Base-by-base conservation (phyloP, 73 alveolate genomes). In the Blepharisma stoltei region DNA sequence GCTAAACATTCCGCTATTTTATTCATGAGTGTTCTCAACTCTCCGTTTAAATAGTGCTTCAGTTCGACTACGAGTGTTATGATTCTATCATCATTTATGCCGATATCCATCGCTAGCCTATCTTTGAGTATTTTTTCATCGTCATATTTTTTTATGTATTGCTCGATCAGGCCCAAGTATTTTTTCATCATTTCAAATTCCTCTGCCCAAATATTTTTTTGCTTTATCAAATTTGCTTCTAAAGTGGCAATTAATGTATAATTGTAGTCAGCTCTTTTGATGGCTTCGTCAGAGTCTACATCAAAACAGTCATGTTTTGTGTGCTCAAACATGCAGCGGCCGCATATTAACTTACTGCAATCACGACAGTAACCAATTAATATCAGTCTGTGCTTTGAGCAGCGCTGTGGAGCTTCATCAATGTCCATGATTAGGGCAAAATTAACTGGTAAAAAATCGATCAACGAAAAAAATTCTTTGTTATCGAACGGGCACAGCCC, bases 401-500 rank as follows among this genome's bases (percentile, higher is more conserved):
- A 60, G 23, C 18, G 14, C 46, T 60, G 38, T 20, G 38, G 14
- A 8, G 11, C 46, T 25, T 60, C 18, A 8, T 18, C 37, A 14
- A 14, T 60, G 11, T 60, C 73, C 38, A 25, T 25, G 46, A 60
- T 14, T 1, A 60, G 46, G 46, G 73, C 37, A 60, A 20, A 25
- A 5, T 60, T 60, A 25, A 60, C 73, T 20, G 73, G 73, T 2
- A 60, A 25, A 18, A 60, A 38, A 11, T 60, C 73, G 11, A 14
- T 11, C 0, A 60, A 2, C 0, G 23, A 60, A 60, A 60, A 60
- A 60, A 14, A 60, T 60, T 60, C 73, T 60, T 60, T 60, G 14
- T 38, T 60, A 47, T 60, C 73, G 46, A 60, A 60, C 38, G 73
- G 73, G 46, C 73, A 60, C 14, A n/a, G 2, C 0, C 73, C 73